A percentile compares a stretch with the other conserved stretches of the same genome.
These are phyloP conservation scores for Blastobotrys persicus DNA, from an alignment of 1,139 yeast species.

Conservation along the genomic window DNA sequence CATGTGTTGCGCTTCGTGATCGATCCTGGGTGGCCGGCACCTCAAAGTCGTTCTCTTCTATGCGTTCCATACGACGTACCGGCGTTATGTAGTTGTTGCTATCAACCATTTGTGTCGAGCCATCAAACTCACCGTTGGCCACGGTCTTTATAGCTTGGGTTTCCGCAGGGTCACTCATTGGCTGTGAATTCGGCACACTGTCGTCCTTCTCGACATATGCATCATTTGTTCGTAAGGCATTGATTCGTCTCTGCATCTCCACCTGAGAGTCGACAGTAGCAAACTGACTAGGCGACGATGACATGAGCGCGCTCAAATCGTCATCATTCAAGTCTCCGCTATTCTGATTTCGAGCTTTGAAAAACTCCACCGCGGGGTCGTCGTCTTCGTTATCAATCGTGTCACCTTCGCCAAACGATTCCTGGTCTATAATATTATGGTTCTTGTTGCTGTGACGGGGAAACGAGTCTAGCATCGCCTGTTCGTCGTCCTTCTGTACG, in stretches of 20 bases:
- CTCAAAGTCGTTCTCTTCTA: slow-evolving; percentile 5
- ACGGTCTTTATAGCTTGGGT: background rate
- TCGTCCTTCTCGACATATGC: background rate
- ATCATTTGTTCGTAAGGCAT: background rate
- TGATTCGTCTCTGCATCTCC: background rate
- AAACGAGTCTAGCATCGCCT: slow-evolving; percentile 2
- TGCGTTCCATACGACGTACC: background rate
- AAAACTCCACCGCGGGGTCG: slow-evolving; percentile 5
- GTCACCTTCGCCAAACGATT: background rate
- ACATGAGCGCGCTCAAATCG: slow-evolving; percentile 4
- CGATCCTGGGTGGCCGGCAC: slow-evolving; percentile 3
- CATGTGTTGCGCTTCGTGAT: background rate
- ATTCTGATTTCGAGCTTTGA: slow-evolving; percentile 1
- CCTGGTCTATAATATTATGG: background rate
- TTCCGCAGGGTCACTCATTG: background rate
- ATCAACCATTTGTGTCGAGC: background rate
- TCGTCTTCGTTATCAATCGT: background rate
- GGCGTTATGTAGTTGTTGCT: background rate
- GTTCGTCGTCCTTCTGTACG: background rate
- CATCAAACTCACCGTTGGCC: background rate
- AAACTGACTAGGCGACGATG: background rate
- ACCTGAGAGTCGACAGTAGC: background rate
- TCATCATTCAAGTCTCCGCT: slow-evolving; percentile 3
- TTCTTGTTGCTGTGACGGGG: background rate
- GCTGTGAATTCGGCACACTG: slow-evolving; percentile 2